A percentile compares a stretch with the other conserved stretches of the same genome.
These are phyloP conservation scores for Trypanosoma boissoni DNA, from an alignment of 208 protist genomes.

Conservation along the genomic window DNA sequence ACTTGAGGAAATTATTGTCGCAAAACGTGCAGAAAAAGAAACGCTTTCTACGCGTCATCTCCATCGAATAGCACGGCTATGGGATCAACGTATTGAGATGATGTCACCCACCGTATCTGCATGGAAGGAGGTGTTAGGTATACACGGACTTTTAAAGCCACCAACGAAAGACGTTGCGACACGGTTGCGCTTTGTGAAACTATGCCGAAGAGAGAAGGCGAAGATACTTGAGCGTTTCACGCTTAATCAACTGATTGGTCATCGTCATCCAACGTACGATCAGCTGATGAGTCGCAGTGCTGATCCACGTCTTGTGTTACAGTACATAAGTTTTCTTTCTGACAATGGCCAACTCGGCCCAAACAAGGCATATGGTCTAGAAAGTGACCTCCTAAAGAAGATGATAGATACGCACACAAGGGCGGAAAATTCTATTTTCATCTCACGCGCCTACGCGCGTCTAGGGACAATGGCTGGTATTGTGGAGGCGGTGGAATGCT, in stretches of 20 bases:
- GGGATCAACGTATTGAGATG: conserved; percentile 90
- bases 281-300: conserved; percentile 61
- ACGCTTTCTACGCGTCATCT: conserved; percentile 67
- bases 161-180: conserved; percentile 92
- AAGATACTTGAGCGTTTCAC: conserved; percentile 77
- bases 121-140: conserved; percentile 96
- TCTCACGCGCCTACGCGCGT: conserved; percentile 68
- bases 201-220: conserved; percentile 87
- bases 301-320: conserved; percentile 82
- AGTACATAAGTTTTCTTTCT: conserved; percentile 81
- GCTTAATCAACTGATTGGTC: conserved; percentile 66
- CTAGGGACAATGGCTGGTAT: conserved; percentile 58
- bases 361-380: conserved; percentile 54
- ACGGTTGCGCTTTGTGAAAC: conserved; percentile 97
- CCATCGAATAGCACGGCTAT: conserved; percentile 84
- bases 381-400: conserved; percentile 75
- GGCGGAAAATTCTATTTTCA: conserved; percentile 54
- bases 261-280: conserved; percentile 54
- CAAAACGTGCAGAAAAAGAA: conserved; percentile 48
- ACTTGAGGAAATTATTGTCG: conserved; percentile 97
- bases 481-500: conserved; percentile 68
- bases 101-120: conserved; percentile 91
- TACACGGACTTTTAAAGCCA: conserved; percentile 92
- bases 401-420: conserved; percentile 86
- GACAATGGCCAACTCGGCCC: conserved; percentile 55